Percentiles rank a stretch among this genome's conserved stretches.
Evolutionary conservation across 1,139 yeast genomes (phyloP).

Genomic region (Yamadazyma pseudoaaseri): DNA sequence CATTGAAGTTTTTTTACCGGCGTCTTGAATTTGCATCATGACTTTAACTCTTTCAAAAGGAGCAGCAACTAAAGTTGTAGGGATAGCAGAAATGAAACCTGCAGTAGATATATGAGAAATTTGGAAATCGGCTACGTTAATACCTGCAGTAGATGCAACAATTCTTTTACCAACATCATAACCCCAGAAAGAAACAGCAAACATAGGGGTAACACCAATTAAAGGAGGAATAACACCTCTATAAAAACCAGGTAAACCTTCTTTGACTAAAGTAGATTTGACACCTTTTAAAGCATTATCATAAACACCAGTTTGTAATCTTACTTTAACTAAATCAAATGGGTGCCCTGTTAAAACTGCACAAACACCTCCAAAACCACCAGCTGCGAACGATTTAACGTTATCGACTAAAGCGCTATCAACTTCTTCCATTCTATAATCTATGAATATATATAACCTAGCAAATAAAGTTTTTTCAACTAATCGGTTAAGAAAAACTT

Average conservation of each 20-base stretch:
- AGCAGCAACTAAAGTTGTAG: conserved; percentile 93
- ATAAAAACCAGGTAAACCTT: conserved; percentile 78
- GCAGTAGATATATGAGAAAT: conserved; percentile 82
- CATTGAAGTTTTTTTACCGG: conserved; percentile 52
- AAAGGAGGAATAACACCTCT: conserved; percentile 89
- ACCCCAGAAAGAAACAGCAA: conserved; percentile 98
- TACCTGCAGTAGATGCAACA: conserved; percentile 49
- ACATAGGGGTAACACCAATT: conserved; percentile 96
- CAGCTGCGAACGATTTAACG: conserved; percentile 82
- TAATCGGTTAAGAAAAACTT: neutral
- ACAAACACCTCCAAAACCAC: conserved; percentile 64
- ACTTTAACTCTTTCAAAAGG: conserved; percentile 97
- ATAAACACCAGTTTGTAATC: conserved; percentile 78
- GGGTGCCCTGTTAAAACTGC: conserved; percentile 96
- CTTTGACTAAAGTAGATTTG: conserved; percentile 62
- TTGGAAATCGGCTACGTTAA: conserved; percentile 45
- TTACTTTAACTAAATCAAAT: conserved; percentile 87
- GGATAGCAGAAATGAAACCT: conserved; percentile 93
- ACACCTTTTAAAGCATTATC: conserved; percentile 65
- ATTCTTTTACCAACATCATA: conserved; percentile 87
- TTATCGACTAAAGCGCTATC: conserved; percentile 49
- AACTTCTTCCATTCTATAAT: conserved; percentile 40
- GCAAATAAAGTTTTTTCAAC: conserved; percentile 1
- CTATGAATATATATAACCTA: conserved; percentile 4
- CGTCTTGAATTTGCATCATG: conserved; percentile 75